Conservation (phyloP, 78 protist genomes). For the Diacronema lutheri region DNA sequence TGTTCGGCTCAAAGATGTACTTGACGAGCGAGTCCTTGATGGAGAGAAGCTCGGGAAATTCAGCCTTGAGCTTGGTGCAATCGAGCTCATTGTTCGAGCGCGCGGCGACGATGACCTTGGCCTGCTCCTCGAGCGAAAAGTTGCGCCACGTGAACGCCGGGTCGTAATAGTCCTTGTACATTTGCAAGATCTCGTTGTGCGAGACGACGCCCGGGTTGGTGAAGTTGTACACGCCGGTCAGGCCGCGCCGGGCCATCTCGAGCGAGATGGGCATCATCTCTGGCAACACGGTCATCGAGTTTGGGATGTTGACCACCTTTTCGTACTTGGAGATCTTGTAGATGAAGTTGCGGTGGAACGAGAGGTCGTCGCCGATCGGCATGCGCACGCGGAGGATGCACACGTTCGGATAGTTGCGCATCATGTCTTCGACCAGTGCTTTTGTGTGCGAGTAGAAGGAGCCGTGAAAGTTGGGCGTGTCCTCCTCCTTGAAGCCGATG, state of each 20-base stretch:
- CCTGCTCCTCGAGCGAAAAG: constrained; percentile 77
- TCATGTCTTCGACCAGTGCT: constrained; percentile 59
- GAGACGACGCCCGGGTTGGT: constrained; percentile 78
- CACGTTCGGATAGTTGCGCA: constrained; percentile 48
- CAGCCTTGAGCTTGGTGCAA: constrained; percentile 26
- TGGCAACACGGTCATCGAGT: constrained; percentile 70
- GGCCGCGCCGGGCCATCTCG: constrained; percentile 61
- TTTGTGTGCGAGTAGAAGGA: constrained; percentile 80
- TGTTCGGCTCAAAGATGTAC: too few species aligned
- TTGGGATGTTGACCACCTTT: constrained; percentile 75
- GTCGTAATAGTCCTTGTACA: constrained; percentile 59
- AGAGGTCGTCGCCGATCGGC: constrained; percentile 79
- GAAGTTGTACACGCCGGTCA: constrained; percentile 71
- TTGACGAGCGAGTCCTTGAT: too few species aligned
- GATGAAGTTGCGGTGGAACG: constrained; percentile 64
- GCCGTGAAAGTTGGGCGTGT: constrained; percentile 74
- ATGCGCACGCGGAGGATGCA: constrained; percentile 77
- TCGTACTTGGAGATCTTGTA: constrained; percentile 38
- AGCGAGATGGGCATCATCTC: constrained; percentile 75
- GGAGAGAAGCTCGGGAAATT: too few species aligned
- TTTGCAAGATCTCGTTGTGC: constrained; percentile 77
- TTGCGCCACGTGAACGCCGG: constrained; percentile 48
- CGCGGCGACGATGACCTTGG: constrained; percentile 58
- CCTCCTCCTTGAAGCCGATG: constrained; percentile 72
- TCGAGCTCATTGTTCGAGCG: constrained; percentile 78